A percentile compares a stretch with the other conserved stretches of the same genome.
Evolutionary conservation across 345 rosid genomes (phyloP).

Genomic region (Acer campestre): DNA sequence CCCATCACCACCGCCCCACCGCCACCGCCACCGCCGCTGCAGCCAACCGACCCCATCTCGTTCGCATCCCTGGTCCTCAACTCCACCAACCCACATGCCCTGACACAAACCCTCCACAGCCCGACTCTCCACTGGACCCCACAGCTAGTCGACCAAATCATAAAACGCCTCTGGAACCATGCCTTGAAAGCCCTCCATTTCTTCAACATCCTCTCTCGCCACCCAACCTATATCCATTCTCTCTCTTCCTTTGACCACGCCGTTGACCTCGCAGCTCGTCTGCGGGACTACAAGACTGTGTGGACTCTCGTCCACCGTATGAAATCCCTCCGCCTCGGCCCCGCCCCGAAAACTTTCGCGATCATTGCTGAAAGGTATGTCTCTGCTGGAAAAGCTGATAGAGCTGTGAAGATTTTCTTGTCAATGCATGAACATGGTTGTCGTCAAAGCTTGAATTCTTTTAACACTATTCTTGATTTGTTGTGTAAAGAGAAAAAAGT

Average conservation of each 20-base stretch:
- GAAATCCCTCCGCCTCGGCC: constrained; percentile 70
- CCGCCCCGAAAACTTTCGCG: constrained; percentile 65
- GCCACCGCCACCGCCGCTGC: constrained; percentile 8
- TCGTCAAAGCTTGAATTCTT: constrained; percentile 66
- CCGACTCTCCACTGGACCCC: constrained; percentile 60
- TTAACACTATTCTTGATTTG: constrained; percentile 83
- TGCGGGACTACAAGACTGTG: constrained; percentile 50
- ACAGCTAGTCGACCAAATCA: constrained; percentile 56
- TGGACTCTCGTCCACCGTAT: constrained; percentile 63
- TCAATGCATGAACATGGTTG: constrained; percentile 87
- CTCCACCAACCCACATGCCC: constrained; percentile 33
- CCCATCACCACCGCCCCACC: constrained; percentile 24
- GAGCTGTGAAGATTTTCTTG: constrained; percentile 70
- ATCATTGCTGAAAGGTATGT: constrained; percentile 80
- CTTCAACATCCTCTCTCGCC: constrained; percentile 60
- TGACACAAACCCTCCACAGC: constrained; percentile 45
- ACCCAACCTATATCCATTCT: constrained; percentile 52
- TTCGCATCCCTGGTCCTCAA: constrained; percentile 46
- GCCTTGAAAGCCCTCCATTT: constrained; percentile 80
- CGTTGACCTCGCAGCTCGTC: constrained; percentile 79
- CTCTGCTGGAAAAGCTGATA: constrained; percentile 70
- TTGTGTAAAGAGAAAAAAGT: constrained; percentile 71
- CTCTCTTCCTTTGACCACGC: constrained; percentile 84
- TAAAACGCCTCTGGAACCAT: constrained; percentile 86
- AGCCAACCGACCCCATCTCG: constrained; percentile 25